phyloP scores from a whole-genome alignment of 495 filamentous ascomycete genomes.

The Hypoxylon perforatum region DNA sequence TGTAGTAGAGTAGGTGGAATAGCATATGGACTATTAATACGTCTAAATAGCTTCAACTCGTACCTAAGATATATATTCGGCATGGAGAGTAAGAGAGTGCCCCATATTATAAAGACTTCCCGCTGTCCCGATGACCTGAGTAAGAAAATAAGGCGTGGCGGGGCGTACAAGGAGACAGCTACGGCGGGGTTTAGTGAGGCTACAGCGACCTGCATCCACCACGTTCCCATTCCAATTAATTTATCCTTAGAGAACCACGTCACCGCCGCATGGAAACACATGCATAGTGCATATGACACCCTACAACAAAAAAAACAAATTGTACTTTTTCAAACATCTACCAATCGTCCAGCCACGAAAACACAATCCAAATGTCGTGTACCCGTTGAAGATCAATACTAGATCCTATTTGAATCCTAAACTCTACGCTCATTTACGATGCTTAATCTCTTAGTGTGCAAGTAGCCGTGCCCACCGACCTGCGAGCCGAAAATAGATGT shows the following conservation, averaged over 20 bases:
- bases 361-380: conserved; percentile 18
- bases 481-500: conserved; percentile 23
- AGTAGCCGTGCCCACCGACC: conserved; percentile 33
- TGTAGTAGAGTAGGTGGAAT: background rate
- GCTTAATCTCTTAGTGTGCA: conserved; percentile 31
- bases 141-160: conserved; percentile 12
- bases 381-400: conserved; percentile 20
- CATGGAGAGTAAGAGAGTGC: too few relatives aligned
- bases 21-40: too few relatives aligned
- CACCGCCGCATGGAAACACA: conserved; percentile 39
- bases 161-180: conserved; percentile 12
- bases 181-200: conserved; percentile 22
- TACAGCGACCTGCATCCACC: background rate
- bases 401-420: conserved; percentile 30
- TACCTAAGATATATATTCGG: too few relatives aligned
- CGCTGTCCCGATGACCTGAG: background rate
- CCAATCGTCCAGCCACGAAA: background rate
- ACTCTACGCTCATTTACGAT: conserved; percentile 27
- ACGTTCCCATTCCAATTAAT: conserved; percentile 29
- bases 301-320: conserved; percentile 22
- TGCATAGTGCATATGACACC: conserved; percentile 37
- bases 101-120: too few relatives aligned
- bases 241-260: conserved; percentile 41
- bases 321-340: conserved; percentile 9
- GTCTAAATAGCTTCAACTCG: too few relatives aligned